A percentile compares a stretch with the other conserved stretches of the same genome.
phyloP scores from a whole-genome alignment of 306 rosid species.

The barrel medic (Medicago truncatula) region DNA sequence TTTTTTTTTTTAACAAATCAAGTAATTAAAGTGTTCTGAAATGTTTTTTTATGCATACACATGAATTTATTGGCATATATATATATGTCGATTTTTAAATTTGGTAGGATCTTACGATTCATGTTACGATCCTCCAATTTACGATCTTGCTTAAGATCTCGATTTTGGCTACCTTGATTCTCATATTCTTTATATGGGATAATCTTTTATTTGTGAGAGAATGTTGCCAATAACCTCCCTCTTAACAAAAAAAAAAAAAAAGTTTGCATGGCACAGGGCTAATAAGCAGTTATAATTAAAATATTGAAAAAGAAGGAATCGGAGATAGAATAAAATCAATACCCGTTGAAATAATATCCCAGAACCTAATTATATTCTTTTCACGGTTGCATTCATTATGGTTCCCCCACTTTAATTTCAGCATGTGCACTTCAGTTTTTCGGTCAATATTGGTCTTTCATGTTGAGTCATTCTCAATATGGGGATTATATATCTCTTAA shows the following conservation, averaged over 20 bases:
- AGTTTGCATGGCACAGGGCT: conserved; percentile 20
- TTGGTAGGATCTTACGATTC: no score
- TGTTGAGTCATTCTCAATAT: neutral
- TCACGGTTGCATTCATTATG: conserved; percentile 2
- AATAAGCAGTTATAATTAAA: conserved; percentile 56
- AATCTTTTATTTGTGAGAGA: no score
- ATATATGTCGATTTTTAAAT: no score
- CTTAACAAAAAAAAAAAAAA: neutral
- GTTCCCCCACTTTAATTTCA: conserved; percentile 5
- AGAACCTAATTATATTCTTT: conserved; percentile 2
- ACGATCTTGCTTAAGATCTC: no score
- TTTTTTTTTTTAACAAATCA: no score
- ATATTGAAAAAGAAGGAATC: conserved; percentile 37
- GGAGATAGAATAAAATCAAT: neutral
- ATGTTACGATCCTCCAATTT: no score
- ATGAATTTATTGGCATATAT: no score
- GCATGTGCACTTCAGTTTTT: neutral
- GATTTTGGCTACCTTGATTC: no score
- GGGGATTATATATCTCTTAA: neutral
- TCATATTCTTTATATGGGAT: no score
- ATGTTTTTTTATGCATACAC: no score
- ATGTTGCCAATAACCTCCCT: no score
- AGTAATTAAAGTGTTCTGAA: no score
- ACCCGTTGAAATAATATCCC: neutral
- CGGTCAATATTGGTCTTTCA: neutral